Evolutionary conservation across 2,329 filamentous ascomycete species (phyloP), one percentile per base, ranked within the genome.

Genomic region (Dichotomopilus funicola): DNA sequence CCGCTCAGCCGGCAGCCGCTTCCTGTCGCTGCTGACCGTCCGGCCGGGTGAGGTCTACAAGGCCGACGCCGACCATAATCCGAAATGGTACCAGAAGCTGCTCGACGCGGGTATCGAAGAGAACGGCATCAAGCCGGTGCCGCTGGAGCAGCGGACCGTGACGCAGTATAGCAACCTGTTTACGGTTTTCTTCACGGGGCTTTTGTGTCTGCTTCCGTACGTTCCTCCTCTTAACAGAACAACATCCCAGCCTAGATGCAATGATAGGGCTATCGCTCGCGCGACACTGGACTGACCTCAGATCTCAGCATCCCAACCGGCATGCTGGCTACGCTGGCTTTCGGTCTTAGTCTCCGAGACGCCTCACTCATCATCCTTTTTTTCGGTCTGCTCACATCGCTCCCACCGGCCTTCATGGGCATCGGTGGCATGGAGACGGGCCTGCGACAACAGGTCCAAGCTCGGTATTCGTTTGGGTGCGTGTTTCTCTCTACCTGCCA

Each of bases 401-500:
- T 79, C 5, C 78, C 79, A 0, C 76, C 80, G 1, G 80, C 80
- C 0, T 81, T 78, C 60, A 72, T 84, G 62, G 77, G 76, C 4
- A 77, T 79, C 1, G 74, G 76, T 9, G 80, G 80, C 0, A 77
- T 78, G 12, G 73, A 75, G 55, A 84, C 80, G 2, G 81, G 80
- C 11, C 73, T 84, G 71, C 72, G 81, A 13, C 80, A 84, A 64
- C 75, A 83, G 64, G 75, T 84, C 5, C 79, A 82, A 61, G 79
- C 81, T n/a, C 73, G 81, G 35, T 85, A 82, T 66, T 77, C 77
- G 0, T 85, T 82, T 63, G 80, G 79, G 72, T 78, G 65, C 60
- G 50, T 48, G 19, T 27, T 27, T 27, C 19, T 27, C 19, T 27
- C 3, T 27, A 27, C 19, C 19, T 27, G 19, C 19, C 19, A 27